A percentile compares a stretch with the other conserved stretches of the same genome.
Conservation (phyloP, 169 alveolate species). For the Cryptosporidium sp. region DNA sequence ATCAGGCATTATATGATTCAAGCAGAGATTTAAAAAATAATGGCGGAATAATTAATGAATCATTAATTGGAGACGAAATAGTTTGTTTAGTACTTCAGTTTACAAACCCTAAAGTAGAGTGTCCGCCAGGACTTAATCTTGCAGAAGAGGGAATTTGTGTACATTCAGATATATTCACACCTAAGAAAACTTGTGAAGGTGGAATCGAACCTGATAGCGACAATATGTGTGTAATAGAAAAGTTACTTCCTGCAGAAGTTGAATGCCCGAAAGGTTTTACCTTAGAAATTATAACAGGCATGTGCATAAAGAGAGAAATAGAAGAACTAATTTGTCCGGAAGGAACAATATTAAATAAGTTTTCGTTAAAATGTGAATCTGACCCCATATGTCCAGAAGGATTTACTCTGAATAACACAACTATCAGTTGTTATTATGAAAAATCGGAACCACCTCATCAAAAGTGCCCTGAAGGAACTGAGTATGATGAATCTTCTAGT, state of each 20-base stretch:
- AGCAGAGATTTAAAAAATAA: slow-evolving; percentile 22
- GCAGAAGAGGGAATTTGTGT: slow-evolving; percentile 28
- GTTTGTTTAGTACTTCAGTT: slow-evolving; percentile 53
- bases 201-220: slow-evolving; percentile 74
- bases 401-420: slow-evolving; percentile 36
- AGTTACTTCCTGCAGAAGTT: slow-evolving; percentile 67
- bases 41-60: slow-evolving; percentile 65
- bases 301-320: slow-evolving; percentile 57
- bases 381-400: slow-evolving; percentile 56
- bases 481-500: slow-evolving; percentile 34
- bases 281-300: slow-evolving; percentile 50
- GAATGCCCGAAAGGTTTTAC: slow-evolving; percentile 71
- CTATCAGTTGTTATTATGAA: slow-evolving; percentile 48
- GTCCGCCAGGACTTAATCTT: slow-evolving; percentile 63
- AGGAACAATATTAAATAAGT: slow-evolving; percentile 41
- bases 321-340: slow-evolving; percentile 63
- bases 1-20: slow-evolving; percentile 61
- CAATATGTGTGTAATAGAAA: slow-evolving; percentile 65
- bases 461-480: slow-evolving; percentile 73
- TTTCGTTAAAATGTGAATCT: slow-evolving; percentile 48
- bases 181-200: slow-evolving; percentile 69
- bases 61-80: slow-evolving; percentile 56
- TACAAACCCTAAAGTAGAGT: slow-evolving; percentile 32
- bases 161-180: slow-evolving; percentile 42
- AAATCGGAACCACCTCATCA: slow-evolving; percentile 59